Evolutionary conservation across 2,329 filamentous ascomycete species (phyloP).

Genomic region (Parastagonospora avenae): DNA sequence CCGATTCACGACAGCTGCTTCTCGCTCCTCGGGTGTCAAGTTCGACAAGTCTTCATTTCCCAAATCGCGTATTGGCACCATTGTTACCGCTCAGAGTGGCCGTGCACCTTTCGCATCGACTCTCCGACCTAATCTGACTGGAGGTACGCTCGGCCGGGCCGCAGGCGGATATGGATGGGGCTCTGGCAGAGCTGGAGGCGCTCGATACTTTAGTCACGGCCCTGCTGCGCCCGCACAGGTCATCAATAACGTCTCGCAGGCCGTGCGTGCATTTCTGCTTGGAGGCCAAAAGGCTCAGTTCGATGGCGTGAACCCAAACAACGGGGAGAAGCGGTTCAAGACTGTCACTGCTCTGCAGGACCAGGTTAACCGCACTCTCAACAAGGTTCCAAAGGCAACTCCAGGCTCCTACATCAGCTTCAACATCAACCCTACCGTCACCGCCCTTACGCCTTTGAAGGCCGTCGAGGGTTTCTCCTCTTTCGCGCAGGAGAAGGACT

Average conservation of each 20-base stretch:
- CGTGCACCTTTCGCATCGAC: slow-evolving; percentile 86
- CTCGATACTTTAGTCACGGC: slow-evolving; percentile 87
- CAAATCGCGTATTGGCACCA: slow-evolving; percentile 60
- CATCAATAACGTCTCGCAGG: slow-evolving; percentile 92
- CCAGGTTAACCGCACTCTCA: slow-evolving; percentile 71
- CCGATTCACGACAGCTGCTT: slow-evolving; percentile 58
- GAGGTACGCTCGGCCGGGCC: slow-evolving; percentile 80
- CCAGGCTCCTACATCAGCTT: slow-evolving; percentile 90
- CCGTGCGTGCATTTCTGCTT: slow-evolving; percentile 89
- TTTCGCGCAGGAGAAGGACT: slow-evolving; percentile 53
- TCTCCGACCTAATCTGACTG: slow-evolving; percentile 89
- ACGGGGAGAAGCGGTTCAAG: slow-evolving; percentile 80
- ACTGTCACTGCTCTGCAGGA: slow-evolving; percentile 76
- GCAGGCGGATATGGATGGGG: slow-evolving; percentile 87
- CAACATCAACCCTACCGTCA: slow-evolving; percentile 84
- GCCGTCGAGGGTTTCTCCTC: slow-evolving; percentile 60
- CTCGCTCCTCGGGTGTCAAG: slow-evolving; percentile 46
- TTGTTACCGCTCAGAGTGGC: slow-evolving; percentile 68
- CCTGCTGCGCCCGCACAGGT: slow-evolving; percentile 87
- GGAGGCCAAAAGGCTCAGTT: slow-evolving; percentile 88
- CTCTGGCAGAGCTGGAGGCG: slow-evolving; percentile 70
- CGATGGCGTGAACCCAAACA: slow-evolving; percentile 71
- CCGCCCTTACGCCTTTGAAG: slow-evolving; percentile 76
- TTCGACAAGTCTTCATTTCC: slow-evolving; percentile 60
- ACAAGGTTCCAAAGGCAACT: slow-evolving; percentile 59